Conservation (phyloP, 768 basidiomycete genomes). For the Tephrocybe sp. region DNA sequence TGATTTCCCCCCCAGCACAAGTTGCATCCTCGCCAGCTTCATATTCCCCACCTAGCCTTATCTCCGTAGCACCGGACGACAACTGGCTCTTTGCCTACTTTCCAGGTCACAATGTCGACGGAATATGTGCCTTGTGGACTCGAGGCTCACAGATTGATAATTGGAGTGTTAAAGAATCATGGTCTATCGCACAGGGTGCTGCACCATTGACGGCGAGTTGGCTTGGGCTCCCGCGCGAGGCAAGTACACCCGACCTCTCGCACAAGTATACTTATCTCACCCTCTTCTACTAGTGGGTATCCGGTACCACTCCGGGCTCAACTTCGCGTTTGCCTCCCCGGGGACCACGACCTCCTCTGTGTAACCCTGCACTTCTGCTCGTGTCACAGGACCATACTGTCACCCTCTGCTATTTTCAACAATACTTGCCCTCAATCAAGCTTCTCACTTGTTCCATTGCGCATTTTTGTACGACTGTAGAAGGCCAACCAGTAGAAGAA, state of each 20-base stretch:
- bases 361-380: slow-evolving; percentile 54
- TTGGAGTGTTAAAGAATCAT: slow-evolving; percentile 60
- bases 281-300: slow-evolving; percentile 46
- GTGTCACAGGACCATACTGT: slow-evolving; percentile 64
- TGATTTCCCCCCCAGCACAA: slow-evolving; percentile 49
- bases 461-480: slow-evolving; percentile 32
- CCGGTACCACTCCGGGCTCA: slow-evolving; percentile 36
- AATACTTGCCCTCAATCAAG: slow-evolving; percentile 40
- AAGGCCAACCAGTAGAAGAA: slow-evolving; percentile 29
- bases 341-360: slow-evolving; percentile 54
- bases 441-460: slow-evolving; percentile 48
- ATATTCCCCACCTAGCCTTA: slow-evolving; percentile 61
- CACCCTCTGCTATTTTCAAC: slow-evolving; percentile 51
- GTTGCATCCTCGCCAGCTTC: slow-evolving; percentile 41
- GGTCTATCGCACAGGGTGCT: slow-evolving; percentile 47
- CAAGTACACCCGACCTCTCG: slow-evolving; percentile 12
- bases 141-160: slow-evolving; percentile 55
- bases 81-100: slow-evolving; percentile 76
- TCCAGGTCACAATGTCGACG: slow-evolving; percentile 53
- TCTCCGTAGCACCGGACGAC: slow-evolving; percentile 57
- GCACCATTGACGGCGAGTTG: slow-evolving; percentile 62
- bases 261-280: slow-evolving; percentile 1
- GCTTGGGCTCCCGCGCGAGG: slow-evolving; percentile 61
- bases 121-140: slow-evolving; percentile 65
- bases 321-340: slow-evolving; percentile 53